These are phyloP conservation scores for Hirschioporus abietinus DNA, from an alignment of 768 basidiomycete genomes.

Conservation along the genomic window DNA sequence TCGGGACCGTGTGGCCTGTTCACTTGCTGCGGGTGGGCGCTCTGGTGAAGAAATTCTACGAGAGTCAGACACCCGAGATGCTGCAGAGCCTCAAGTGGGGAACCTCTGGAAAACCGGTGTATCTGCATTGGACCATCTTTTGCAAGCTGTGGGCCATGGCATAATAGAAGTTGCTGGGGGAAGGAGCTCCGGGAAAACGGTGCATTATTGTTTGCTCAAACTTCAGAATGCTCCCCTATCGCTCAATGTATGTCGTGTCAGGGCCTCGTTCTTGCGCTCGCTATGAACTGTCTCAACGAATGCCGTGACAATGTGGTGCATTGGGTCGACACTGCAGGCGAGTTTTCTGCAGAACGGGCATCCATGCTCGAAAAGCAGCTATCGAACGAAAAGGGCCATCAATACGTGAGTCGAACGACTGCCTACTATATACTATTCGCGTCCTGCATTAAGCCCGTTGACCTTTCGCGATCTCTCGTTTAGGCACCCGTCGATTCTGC, in stretches of 20 bases:
- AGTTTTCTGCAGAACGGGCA: slow-evolving; percentile 52
- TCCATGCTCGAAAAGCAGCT: slow-evolving; percentile 25
- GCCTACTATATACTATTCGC: slow-evolving; percentile 4
- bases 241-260: slow-evolving; percentile 21
- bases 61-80: slow-evolving; percentile 27
- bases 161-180: slow-evolving; percentile 70
- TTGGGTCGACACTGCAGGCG: slow-evolving; percentile 73
- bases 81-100: slow-evolving; percentile 18
- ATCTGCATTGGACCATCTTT: slow-evolving; percentile 44
- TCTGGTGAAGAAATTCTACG: slow-evolving; percentile 4
- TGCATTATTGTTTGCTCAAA: slow-evolving; percentile 22
- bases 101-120: slow-evolving; percentile 34
- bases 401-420: neutral
- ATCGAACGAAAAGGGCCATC: neutral
- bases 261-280: slow-evolving; percentile 57
- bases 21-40: neutral
- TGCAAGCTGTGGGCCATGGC: slow-evolving; percentile 46
- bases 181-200: slow-evolving; percentile 62
- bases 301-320: slow-evolving; percentile 34
- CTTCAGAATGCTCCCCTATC: neutral
- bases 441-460: neutral
- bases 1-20: neutral
- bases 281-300: slow-evolving; percentile 45
- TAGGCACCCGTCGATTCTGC: slow-evolving; percentile 26
- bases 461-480: neutral